A percentile compares a stretch with the other conserved stretches of the same genome.
Evolutionary conservation across 2,329 filamentous ascomycete genomes (phyloP).

Genomic region (Penicillium glabrum): DNA sequence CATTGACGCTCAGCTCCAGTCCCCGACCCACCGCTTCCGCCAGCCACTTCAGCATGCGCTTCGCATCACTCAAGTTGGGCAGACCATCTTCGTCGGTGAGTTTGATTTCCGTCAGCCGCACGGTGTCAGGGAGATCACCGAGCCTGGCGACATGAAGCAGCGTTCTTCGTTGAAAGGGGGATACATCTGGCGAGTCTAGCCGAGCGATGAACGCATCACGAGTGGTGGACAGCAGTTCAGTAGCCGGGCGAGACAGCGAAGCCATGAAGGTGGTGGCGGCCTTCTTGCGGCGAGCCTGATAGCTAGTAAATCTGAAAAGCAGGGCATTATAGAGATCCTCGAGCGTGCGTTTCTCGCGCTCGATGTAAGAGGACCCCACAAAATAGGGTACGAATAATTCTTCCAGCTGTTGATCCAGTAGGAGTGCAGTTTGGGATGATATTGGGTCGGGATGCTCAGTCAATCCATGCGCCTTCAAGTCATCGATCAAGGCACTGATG

Average conservation of each 20-base stretch:
- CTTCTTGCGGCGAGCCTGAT: slow-evolving; percentile 78
- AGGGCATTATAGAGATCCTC: slow-evolving; percentile 87
- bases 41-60: slow-evolving; percentile 96
- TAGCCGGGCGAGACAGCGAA: slow-evolving; percentile 83
- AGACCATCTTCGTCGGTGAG: slow-evolving; percentile 86
- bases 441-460: slow-evolving; percentile 93
- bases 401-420: slow-evolving; percentile 67
- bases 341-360: slow-evolving; percentile 64
- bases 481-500: slow-evolving; percentile 83
- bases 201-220: slow-evolving; percentile 89
- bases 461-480: slow-evolving; percentile 88
- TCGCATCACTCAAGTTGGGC: slow-evolving; percentile 81
- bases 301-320: slow-evolving; percentile 95
- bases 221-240: slow-evolving; percentile 81
- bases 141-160: slow-evolving; percentile 86
- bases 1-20: slow-evolving; percentile 81
- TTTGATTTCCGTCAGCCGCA: slow-evolving; percentile 79
- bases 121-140: slow-evolving; percentile 63
- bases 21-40: slow-evolving; percentile 91
- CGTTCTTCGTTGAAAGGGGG: slow-evolving; percentile 83
- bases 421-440: slow-evolving; percentile 75
- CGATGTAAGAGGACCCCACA: slow-evolving; percentile 64
- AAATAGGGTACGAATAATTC: slow-evolving; percentile 68
- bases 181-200: slow-evolving; percentile 84
- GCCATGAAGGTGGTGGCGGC: slow-evolving; percentile 89